Conservation (phyloP, 345 rosid species). For the Sonneratia alba region DNA sequence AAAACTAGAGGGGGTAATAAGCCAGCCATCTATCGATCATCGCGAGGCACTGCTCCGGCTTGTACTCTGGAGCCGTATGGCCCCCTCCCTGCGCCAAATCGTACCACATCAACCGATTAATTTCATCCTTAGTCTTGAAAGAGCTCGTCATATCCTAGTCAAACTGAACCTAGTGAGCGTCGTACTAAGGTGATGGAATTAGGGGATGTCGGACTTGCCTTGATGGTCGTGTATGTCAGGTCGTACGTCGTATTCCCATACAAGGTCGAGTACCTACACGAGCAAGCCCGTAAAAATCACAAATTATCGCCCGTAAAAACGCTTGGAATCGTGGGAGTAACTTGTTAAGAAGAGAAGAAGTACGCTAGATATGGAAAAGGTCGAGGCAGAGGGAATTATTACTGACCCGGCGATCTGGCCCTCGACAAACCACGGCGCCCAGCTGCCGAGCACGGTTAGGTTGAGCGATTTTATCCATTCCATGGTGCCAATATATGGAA, state of each 20-base stretch:
- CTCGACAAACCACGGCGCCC: constrained; percentile 20
- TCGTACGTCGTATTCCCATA: not conserved
- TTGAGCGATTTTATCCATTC: constrained; percentile 25
- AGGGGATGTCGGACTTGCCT: not conserved
- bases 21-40: constrained; percentile 15
- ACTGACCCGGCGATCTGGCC: constrained; percentile 23
- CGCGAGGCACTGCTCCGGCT: constrained; percentile 9
- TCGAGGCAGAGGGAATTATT: not conserved
- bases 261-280: constrained; percentile 2
- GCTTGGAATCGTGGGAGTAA: too few relatives aligned
- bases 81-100: constrained; percentile 14
- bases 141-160: not conserved
- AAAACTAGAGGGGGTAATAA: constrained; percentile 7
- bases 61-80: constrained; percentile 16
- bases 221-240: constrained; percentile 7
- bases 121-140: too few relatives aligned
- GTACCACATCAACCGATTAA: not conserved
- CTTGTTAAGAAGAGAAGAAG: not conserved
- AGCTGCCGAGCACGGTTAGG: constrained; percentile 12
- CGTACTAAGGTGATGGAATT: too few relatives aligned
- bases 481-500: constrained; percentile 20
- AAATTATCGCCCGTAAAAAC: too few relatives aligned
- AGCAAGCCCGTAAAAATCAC: not conserved
- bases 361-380: too few relatives aligned
- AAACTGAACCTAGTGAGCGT: too few relatives aligned